Evolutionary conservation across 768 basidiomycete genomes (phyloP), one percentile per base, ranked within the genome.

Genomic region (Lenzites betulinus): DNA sequence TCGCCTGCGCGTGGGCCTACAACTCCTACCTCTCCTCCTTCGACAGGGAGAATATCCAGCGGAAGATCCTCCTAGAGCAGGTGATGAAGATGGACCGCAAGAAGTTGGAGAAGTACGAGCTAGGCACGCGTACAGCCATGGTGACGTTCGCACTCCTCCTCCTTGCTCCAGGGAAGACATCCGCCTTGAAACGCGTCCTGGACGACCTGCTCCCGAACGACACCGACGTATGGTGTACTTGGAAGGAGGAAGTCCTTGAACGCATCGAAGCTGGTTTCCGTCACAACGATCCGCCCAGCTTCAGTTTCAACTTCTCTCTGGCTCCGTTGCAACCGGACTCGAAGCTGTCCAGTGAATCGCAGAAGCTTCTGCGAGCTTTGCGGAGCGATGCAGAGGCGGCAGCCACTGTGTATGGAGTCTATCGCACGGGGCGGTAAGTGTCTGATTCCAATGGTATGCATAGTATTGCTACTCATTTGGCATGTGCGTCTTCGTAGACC

Each of bases 161-260:
- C 22, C 51, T 52, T 35, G 35, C 51, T 12, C 44, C 42, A 12
- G 43, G 42, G 15, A 46, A 52, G 35, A 52, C 22, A 16, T 9
- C 9, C 1, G 35, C 33, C 1, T 43, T 59, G 7, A 25, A 39
- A 23, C 51, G 38, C 16, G 58, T 59, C 6, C 36, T 59, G 16
- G 36, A 59, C 51, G 58, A 59, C 23, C 25, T 59, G 22, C 33
- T 59, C 3, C 58, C 58, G 2, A 59, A 59, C 43, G 58, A 59
- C 25, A 52, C 58, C 9, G 50, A 44, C 22, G 43, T 38, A 15
- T 59, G 58, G 25, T 7, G 16, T 15, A 20, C 33, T n/a, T 59
- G 50, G 50, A 59, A 58, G 30, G 48, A 18, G 0, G 48, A 50
- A 9, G 48, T 58, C 16, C 48, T 58, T 2, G 1, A 0, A 1